These are phyloP conservation scores for Annona cherimola DNA, from an alignment of 164 flowering plant species.

Conservation along the genomic window DNA sequence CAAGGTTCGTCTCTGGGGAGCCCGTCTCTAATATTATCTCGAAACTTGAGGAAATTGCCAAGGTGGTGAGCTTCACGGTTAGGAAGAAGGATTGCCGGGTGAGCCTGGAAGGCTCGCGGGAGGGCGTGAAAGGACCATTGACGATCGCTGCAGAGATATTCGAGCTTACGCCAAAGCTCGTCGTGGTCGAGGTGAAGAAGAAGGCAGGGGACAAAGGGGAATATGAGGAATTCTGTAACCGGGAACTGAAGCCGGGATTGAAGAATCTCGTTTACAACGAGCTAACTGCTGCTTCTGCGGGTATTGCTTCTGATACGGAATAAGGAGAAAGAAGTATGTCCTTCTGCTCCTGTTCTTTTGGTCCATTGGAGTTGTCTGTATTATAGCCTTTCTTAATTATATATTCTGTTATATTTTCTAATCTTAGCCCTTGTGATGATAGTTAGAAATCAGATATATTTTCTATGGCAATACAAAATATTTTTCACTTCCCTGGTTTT, in stretches of 20 bases:
- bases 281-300: constrained; percentile 20
- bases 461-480: too few species aligned
- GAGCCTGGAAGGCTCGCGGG: constrained; percentile 65
- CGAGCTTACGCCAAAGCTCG: constrained; percentile 69
- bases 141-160: constrained; percentile 83
- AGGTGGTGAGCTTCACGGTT: constrained; percentile 70
- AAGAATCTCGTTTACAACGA: constrained; percentile 30
- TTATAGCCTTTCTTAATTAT: not conserved
- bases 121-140: constrained; percentile 74
- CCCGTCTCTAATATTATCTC: constrained; percentile 65
- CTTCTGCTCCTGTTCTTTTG: constrained; percentile 2
- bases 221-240: constrained; percentile 65
- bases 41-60: constrained; percentile 83
- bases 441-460: not conserved
- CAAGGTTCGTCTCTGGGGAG: constrained; percentile 65
- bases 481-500: not conserved
- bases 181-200: constrained; percentile 88
- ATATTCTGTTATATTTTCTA: not conserved
- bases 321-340: constrained; percentile 12
- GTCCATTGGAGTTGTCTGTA: not conserved
- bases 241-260: constrained; percentile 65
- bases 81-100: constrained; percentile 79
- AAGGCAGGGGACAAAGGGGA: constrained; percentile 74
- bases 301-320: constrained; percentile 47
- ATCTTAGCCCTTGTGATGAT: not conserved